Evolutionary conservation across 441 rosid genomes (phyloP), one percentile per base, ranked within the genome.

Genomic region (Hypseocharis bilobata): DNA sequence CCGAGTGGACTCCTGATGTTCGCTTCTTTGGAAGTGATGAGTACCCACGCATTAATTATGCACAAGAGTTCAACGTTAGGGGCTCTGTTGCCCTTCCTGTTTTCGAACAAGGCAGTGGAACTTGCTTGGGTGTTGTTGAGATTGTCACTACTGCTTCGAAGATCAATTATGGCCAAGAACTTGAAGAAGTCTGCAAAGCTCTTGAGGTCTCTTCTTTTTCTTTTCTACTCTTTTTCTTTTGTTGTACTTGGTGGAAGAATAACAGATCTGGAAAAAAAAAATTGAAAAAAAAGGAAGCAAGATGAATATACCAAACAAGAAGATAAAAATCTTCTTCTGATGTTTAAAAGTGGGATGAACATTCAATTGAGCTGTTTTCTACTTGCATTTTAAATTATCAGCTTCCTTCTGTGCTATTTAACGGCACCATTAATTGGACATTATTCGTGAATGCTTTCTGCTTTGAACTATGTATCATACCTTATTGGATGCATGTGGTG

Each of bases 1-100:
- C 96, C 11, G 96, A 90, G 72, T 88, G 91, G 91, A 90, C 92
- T 17, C 95, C 92, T 67, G 95, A 90, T 82, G 96, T 88, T 67
- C 86, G 89, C 40, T 85, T 80, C 80, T 90, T 90, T 68, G 72
- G 75, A 70, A 77, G 76, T 3, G 83, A 85, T 52, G 95, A 90
- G 57, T 90, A 87, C 74, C 92, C 88, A 0, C 85, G 89, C 2
- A 80, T 81, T 64, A 42, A 38, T 69, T 72, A 70, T 70, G 95
- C 95, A 4, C 78, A 64, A 7, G 67, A 79, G 78, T 88, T 73
- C 64, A 76, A 83, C 49, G 81, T 90, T 32, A 82, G 85, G 2
- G 96, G 95, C 3, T 88, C 92, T 60, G 78, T 84, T 65, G 87
- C 83, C 17, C 82, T 84, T 71, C 88, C 88, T 54, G 87, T 84